Percentiles rank a stretch among this genome's conserved stretches.
phyloP scores from a whole-genome alignment of 306 rosid species.

The Prunus fruticosa region DNA sequence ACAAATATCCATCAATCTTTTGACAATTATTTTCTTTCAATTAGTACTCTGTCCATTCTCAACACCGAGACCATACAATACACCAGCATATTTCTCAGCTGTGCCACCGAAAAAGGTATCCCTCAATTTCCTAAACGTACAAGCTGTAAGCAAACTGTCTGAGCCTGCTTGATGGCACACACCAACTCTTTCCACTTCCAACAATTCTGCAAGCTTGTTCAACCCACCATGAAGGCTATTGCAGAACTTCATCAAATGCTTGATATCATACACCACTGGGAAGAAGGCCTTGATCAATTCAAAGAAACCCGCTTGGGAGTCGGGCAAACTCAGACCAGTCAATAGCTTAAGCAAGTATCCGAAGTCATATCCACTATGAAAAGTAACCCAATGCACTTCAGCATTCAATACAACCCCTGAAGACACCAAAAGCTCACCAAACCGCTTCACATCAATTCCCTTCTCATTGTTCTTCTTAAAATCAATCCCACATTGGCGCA shows the following conservation, averaged over 20 bases:
- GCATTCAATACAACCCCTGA: conserved; percentile 59
- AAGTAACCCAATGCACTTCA: conserved; percentile 54
- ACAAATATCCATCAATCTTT: conserved; percentile 40
- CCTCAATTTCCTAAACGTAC: conserved; percentile 60
- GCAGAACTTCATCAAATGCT: conserved; percentile 77
- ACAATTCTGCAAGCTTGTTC: conserved; percentile 65
- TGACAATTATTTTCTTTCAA: conserved; percentile 37
- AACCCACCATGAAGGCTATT: conserved; percentile 72
- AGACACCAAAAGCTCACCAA: conserved; percentile 67
- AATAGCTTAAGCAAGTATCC: conserved; percentile 65
- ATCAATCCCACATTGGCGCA: conserved; percentile 73
- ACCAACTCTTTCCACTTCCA: conserved; percentile 67
- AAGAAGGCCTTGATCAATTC: conserved; percentile 55
- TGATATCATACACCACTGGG: conserved; percentile 59
- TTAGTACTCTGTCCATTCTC: conserved; percentile 59
- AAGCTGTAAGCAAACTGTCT: conserved; percentile 56
- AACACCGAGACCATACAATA: conserved; percentile 61
- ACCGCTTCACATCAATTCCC: conserved; percentile 59
- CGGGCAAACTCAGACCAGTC: conserved; percentile 53
- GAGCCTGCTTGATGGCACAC: conserved; percentile 79
- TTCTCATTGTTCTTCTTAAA: conserved; percentile 62
- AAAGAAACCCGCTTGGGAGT: conserved; percentile 48
- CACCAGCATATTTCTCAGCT: conserved; percentile 59
- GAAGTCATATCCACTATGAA: conserved; percentile 69
- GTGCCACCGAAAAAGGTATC: conserved; percentile 58